phyloP scores from a whole-genome alignment of 1,284 basidiomycete genomes.

The Melampsora americana region DNA sequence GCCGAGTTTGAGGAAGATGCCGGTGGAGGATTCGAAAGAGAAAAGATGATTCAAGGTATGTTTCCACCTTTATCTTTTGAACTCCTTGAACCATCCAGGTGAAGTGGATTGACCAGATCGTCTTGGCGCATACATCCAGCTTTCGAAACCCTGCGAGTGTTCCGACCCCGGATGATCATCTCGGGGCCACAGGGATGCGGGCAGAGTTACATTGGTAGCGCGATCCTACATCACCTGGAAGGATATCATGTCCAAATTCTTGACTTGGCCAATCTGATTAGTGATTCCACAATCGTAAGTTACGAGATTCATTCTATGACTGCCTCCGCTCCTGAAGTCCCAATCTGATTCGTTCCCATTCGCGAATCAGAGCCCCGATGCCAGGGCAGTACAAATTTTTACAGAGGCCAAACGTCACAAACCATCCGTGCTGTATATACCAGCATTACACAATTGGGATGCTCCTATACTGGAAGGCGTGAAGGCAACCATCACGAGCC shows the following conservation, averaged over 20 bases:
- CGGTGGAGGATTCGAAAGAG: constrained; percentile 59
- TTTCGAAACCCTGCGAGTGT: constrained; percentile 84
- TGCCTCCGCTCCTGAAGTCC: background rate
- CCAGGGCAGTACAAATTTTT: constrained; percentile 92
- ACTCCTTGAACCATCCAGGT: no score
- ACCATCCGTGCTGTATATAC: constrained; percentile 92
- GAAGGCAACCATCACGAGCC: constrained; percentile 76
- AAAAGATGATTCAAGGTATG: constrained; percentile 79
- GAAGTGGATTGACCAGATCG: background rate
- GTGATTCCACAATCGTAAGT: constrained; percentile 79
- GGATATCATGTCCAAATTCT: constrained; percentile 92
- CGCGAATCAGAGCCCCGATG: constrained; percentile 71
- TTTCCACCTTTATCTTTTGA: constrained; percentile 38
- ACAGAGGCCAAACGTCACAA: constrained; percentile 96
- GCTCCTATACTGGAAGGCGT: constrained; percentile 80
- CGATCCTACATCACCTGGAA: constrained; percentile 86
- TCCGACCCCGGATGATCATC: constrained; percentile 82
- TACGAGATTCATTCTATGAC: background rate
- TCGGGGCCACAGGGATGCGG: constrained; percentile 84
- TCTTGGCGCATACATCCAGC: constrained; percentile 58
- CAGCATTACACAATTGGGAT: constrained; percentile 76
- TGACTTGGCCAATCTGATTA: constrained; percentile 81
- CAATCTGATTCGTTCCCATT: background rate
- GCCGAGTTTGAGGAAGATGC: constrained; percentile 71
- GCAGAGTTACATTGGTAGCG: constrained; percentile 82